Conservation (phyloP, 352 stramenopile genomes). For the Phytophthora citricola region DNA sequence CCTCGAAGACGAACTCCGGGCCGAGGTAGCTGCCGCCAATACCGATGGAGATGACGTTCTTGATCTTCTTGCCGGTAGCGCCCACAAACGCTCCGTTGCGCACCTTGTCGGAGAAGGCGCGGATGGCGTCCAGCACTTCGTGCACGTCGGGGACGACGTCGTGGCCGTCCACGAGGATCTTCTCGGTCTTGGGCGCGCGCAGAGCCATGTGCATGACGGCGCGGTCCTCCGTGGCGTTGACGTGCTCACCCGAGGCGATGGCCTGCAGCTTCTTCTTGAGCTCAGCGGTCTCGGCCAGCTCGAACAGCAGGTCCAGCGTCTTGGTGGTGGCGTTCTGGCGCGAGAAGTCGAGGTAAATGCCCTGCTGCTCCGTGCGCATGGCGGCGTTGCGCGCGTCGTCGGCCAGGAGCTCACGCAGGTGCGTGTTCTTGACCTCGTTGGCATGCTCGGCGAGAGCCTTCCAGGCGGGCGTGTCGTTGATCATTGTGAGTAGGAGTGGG, state of each 20-base stretch:
- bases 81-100: constrained; percentile 87
- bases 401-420: constrained; percentile 91
- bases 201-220: constrained; percentile 97
- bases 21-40: constrained; percentile 97
- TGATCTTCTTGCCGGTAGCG: constrained; percentile 95
- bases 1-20: constrained; percentile 97
- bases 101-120: constrained; percentile 92
- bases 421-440: constrained; percentile 81
- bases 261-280: constrained; percentile 88
- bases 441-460: constrained; percentile 79
- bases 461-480: constrained; percentile 80
- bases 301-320: constrained; percentile 92
- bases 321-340: constrained; percentile 92
- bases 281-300: constrained; percentile 90
- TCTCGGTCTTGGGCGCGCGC: constrained; percentile 81
- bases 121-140: constrained; percentile 95
- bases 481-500: constrained; percentile 43
- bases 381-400: constrained; percentile 89
- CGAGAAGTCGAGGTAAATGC: constrained; percentile 95
- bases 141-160: constrained; percentile 97
- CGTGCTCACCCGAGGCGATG: constrained; percentile 94
- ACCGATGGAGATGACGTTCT: constrained; percentile 96
- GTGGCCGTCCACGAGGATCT: constrained; percentile 93
- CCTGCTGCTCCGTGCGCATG: constrained; percentile 93
- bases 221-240: constrained; percentile 97